Conservation (phyloP, 2,329 filamentous ascomycete species). For the Xylariaceae sp. region DNA sequence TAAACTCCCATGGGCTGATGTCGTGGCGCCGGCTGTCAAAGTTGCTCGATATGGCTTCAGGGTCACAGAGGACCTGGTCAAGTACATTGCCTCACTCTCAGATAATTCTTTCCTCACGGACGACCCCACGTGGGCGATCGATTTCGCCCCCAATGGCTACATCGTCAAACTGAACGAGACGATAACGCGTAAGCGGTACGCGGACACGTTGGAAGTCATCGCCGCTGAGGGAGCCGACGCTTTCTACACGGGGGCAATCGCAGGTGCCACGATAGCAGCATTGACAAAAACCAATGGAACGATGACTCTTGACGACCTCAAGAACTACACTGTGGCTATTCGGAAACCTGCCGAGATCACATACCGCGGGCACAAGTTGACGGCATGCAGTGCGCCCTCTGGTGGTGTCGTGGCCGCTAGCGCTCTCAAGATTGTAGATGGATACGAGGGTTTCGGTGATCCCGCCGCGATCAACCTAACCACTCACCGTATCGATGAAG, state of each 20-base stretch:
- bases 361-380: conserved; percentile 69
- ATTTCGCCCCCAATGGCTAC: conserved; percentile 60
- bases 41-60: conserved; percentile 70
- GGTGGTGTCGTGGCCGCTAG: conserved; percentile 69
- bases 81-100: conserved; percentile 57
- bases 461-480: conserved; percentile 53
- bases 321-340: conserved; percentile 65
- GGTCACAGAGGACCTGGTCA: conserved; percentile 62
- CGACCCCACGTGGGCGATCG: conserved; percentile 73
- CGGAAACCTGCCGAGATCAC: conserved; percentile 58
- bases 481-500: conserved; percentile 78
- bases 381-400: conserved; percentile 64
- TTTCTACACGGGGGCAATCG: conserved; percentile 43
- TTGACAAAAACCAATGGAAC: conserved; percentile 63
- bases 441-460: conserved; percentile 63
- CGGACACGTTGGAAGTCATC: conserved; percentile 51
- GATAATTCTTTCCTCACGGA: conserved; percentile 60
- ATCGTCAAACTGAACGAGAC: conserved; percentile 31
- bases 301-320: conserved; percentile 78
- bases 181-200: conserved; percentile 50
- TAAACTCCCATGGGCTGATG: conserved; percentile 57
- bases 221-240: conserved; percentile 34
- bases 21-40: conserved; percentile 67
- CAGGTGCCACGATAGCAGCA: conserved; percentile 48
- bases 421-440: conserved; percentile 70